These are phyloP conservation scores for Carex scoparia DNA, from an alignment of 176 grass and related monocot genomes.

Conservation along the genomic window DNA sequence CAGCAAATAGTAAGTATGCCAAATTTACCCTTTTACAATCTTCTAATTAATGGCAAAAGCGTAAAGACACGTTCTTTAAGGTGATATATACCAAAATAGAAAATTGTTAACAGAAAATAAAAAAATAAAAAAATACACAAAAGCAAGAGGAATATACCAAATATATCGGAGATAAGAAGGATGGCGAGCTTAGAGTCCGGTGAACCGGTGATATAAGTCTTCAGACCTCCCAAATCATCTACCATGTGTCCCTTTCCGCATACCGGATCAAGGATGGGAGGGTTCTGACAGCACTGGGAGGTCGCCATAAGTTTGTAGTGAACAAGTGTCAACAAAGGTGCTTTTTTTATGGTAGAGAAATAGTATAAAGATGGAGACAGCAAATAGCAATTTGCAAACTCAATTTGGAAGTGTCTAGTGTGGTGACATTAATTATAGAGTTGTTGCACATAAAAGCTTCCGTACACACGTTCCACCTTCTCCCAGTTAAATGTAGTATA, in stretches of 20 bases:
- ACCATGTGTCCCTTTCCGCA: slow-evolving; percentile 27
- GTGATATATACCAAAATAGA: not conserved
- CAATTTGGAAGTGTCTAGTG: too few species aligned
- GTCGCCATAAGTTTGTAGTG: slow-evolving; percentile 24
- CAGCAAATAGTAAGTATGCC: not conserved
- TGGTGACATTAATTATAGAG: too few species aligned
- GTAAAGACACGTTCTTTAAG: not conserved
- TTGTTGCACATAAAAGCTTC: too few species aligned
- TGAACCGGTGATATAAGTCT: slow-evolving; percentile 31
- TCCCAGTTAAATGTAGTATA: too few species aligned
- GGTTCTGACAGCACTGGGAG: slow-evolving; percentile 35
- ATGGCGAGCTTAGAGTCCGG: slow-evolving; percentile 29
- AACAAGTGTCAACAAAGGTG: not conserved
- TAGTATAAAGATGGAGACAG: too few species aligned
- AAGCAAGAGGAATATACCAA: slow-evolving; percentile 10
- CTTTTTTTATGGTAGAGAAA: not conserved
- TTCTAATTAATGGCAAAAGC: not conserved
- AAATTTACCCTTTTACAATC: too few species aligned
- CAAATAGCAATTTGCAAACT: too few species aligned
- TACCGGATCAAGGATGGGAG: slow-evolving; percentile 21
- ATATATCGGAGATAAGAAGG: slow-evolving; percentile 39
- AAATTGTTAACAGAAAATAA: not conserved
- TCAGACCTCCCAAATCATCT: slow-evolving; percentile 33
- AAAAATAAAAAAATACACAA: not conserved
- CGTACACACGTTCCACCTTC: too few species aligned